phyloP scores from a whole-genome alignment of 306 rosid genomes.

The Trifolium fragiferum region DNA sequence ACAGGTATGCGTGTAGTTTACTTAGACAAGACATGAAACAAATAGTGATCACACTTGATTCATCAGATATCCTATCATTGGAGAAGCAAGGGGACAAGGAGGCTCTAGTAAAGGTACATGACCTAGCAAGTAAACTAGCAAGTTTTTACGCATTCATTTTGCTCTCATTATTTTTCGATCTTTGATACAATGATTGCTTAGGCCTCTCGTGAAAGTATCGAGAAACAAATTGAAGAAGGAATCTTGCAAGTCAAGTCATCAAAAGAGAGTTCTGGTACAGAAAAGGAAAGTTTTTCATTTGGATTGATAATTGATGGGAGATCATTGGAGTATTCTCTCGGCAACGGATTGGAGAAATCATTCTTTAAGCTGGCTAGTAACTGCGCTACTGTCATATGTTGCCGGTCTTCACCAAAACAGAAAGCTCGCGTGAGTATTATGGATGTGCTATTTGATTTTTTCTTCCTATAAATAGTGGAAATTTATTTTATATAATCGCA shows the following conservation, averaged over 20 bases:
- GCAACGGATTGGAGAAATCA: constrained; percentile 52
- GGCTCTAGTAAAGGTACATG: constrained; percentile 58
- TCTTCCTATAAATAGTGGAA: neutral
- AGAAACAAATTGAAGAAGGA: constrained; percentile 70
- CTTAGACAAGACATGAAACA: constrained; percentile 77
- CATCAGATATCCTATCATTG: constrained; percentile 64
- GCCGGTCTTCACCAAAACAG: constrained; percentile 89
- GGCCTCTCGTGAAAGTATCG: constrained; percentile 74
- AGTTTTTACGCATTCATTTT: constrained; percentile 17
- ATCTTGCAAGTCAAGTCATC: constrained; percentile 54
- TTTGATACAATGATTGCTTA: constrained; percentile 51
- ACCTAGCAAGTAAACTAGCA: constrained; percentile 24
- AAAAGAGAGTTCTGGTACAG: constrained; percentile 45
- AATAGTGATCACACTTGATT: constrained; percentile 75
- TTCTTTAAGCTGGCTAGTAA: constrained; percentile 74
- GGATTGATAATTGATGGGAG: constrained; percentile 87
- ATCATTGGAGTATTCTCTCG: constrained; percentile 78
- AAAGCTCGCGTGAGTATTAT: constrained; percentile 78
- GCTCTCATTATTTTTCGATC: constrained; percentile 27
- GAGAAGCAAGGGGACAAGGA: constrained; percentile 72
- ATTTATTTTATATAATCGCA: constrained; percentile 31
- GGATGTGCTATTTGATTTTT: constrained; percentile 27
- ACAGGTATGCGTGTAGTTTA: constrained; percentile 87
- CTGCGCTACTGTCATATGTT: constrained; percentile 87
- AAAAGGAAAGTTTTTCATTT: constrained; percentile 48